Base-by-base conservation (phyloP, 1,284 basidiomycete species). In the Fomitopsis schrenkii region DNA sequence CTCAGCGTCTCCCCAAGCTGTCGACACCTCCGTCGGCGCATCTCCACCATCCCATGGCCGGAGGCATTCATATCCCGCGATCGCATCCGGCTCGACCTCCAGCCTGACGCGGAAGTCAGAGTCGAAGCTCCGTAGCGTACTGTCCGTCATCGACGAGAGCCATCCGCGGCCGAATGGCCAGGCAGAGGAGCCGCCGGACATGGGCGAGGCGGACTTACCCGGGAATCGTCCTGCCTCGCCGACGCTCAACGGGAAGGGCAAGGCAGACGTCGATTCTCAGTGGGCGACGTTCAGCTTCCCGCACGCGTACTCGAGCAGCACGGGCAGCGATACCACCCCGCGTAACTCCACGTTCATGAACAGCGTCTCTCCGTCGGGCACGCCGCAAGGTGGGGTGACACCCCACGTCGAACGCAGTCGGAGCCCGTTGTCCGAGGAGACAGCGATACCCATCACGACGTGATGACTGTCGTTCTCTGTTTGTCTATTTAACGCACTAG, bases 101-200 rank as follows among this genome's bases (percentile, higher is more conserved):
- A 73, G 79, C 52, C 73, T 71, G 55, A 61, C 77, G 38, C 81
- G 83, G 59, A 87, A 86, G 72, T 77, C 83, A 14, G 88, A 89
- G 67, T 86, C 86, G 14, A 90, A 88, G 70, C 78, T 90, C 45
- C 85, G 87, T 46, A 85, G 79, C 60, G 83, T 87, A 28, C 76
- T 91, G 26, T 74, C 86, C 45, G 80, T 83, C 17, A 85, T 91
- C 62, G 85, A 87, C 63, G 90, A 91, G 72, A 73, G 72, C 48
- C 77, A 73, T 48, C 65, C 74, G 58, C 74, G 71, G 36, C 72
- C 69, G 59, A 74, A 74, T 54, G 76, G 67, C 48, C 71, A 72
- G 22, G 45, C 58, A 10, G 67, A 63, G 41, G 63, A 66, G 35
- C 53, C 62, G 22, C 44, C 42, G n/a, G 62, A 61, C 40, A 59